A percentile compares a stretch with the other conserved stretches of the same genome.
phyloP scores from a whole-genome alignment of 2,329 filamentous ascomycete species.

The Aureobasidium mangrovei region DNA sequence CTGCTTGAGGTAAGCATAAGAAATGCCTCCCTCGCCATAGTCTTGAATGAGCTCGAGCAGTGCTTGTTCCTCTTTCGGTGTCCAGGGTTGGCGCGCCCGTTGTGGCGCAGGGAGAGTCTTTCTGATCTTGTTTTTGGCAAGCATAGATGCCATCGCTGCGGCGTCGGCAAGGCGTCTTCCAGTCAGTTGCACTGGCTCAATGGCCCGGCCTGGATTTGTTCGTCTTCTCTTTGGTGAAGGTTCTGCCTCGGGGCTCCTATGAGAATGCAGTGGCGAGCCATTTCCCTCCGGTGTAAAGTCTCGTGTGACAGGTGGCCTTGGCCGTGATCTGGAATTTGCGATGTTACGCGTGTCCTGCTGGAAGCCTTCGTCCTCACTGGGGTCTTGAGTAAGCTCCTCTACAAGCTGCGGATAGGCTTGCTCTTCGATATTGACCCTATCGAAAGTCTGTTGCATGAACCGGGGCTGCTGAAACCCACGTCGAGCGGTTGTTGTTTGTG shows the following conservation, averaged over 20 bases:
- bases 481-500: background rate
- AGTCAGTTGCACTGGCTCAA: conserved; percentile 21
- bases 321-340: conserved; percentile 17
- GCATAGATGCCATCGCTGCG: background rate
- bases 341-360: conserved; percentile 31
- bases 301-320: background rate
- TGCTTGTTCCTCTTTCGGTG: conserved; percentile 27
- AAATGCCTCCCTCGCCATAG: conserved; percentile 30
- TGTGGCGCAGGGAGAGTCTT: conserved; percentile 30
- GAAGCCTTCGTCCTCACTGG: conserved; percentile 37
- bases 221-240: conserved; percentile 19
- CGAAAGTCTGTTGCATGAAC: background rate
- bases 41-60: conserved; percentile 41
- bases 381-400: background rate
- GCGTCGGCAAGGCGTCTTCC: conserved; percentile 17
- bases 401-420: background rate
- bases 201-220: conserved; percentile 25
- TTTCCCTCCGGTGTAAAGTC: background rate
- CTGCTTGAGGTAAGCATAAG: conserved; percentile 40
- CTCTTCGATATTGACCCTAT: background rate
- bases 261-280: background rate
- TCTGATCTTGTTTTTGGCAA: background rate
- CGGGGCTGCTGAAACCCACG: background rate
- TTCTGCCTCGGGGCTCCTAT: background rate
- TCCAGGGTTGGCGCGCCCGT: conserved; percentile 28